Evolutionary conservation across 345 rosid species (phyloP).

Genomic region (Syzygium grande): DNA sequence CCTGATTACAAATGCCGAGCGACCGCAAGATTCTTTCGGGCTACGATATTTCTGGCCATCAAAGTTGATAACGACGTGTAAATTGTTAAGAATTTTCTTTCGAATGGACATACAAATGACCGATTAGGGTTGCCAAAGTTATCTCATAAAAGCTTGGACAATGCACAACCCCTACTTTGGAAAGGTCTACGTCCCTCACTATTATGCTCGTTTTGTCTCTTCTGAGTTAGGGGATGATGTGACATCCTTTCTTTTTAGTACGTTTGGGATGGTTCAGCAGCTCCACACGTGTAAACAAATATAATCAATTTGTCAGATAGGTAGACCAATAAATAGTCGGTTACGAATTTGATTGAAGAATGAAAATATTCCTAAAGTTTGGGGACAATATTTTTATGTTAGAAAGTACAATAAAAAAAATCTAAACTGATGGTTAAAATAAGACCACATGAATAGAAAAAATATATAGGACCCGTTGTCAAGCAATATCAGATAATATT

Average conservation of each 20-base stretch:
- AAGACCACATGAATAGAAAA: no score
- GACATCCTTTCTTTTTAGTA: not conserved
- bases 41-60: not conserved
- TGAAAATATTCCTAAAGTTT: not conserved
- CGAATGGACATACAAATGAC: not conserved
- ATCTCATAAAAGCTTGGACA: not conserved
- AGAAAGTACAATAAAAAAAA: not conserved
- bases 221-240: not conserved
- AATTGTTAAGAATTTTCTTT: not conserved
- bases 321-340: not conserved
- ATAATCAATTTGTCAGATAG: no score
- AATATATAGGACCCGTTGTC: rapidly evolving
- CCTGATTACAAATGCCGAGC: not conserved
- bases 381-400: not conserved
- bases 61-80: not conserved
- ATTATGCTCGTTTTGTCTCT: not conserved
- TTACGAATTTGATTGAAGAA: not conserved
- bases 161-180: not conserved
- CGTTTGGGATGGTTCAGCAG: not conserved
- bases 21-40: not conserved
- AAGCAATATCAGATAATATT: no score
- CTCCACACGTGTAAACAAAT: not conserved
- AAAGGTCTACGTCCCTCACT: not conserved
- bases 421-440: not conserved
- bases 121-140: not conserved